phyloP scores from a whole-genome alignment of 495 filamentous ascomycete species.

The Xylaria nigripes region DNA sequence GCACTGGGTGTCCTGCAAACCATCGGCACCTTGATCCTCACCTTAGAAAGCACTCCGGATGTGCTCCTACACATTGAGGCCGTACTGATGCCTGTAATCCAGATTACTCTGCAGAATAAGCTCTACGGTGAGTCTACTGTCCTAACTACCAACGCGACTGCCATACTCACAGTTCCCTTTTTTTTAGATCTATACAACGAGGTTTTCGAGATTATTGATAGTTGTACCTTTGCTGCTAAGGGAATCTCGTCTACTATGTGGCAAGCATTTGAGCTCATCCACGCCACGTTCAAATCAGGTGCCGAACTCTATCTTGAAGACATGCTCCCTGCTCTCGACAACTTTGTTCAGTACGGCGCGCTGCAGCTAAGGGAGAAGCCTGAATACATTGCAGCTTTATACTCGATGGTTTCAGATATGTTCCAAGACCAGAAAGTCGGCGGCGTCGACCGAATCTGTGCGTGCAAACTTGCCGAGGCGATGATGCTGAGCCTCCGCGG shows the following conservation, averaged over 20 bases:
- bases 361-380: conserved; percentile 70
- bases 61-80: conserved; percentile 90
- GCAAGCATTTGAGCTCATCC: conserved; percentile 93
- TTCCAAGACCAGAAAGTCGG: conserved; percentile 75
- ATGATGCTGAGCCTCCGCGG: conserved; percentile 93
- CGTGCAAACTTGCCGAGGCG: conserved; percentile 96
- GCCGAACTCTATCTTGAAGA: conserved; percentile 97
- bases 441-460: conserved; percentile 92
- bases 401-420: conserved; percentile 69
- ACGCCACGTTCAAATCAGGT: conserved; percentile 91
- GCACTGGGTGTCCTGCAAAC: conserved; percentile 94
- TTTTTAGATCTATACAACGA: conserved; percentile 85
- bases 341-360: conserved; percentile 87
- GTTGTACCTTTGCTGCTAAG: conserved; percentile 98
- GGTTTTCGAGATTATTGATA: conserved; percentile 97
- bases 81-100: conserved; percentile 93
- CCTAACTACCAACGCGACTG: background rate
- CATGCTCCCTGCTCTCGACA: conserved; percentile 96
- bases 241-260: conserved; percentile 94
- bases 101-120: conserved; percentile 93
- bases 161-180: background rate
- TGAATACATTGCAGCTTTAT: conserved; percentile 77
- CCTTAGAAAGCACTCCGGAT: conserved; percentile 91
- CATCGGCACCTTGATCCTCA: conserved; percentile 94
- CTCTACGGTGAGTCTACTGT: conserved; percentile 55